Percentiles rank a stretch among this genome's conserved stretches.
Conservation (phyloP, 2,329 filamentous ascomycete genomes). For the Leptodontidium sp. region DNA sequence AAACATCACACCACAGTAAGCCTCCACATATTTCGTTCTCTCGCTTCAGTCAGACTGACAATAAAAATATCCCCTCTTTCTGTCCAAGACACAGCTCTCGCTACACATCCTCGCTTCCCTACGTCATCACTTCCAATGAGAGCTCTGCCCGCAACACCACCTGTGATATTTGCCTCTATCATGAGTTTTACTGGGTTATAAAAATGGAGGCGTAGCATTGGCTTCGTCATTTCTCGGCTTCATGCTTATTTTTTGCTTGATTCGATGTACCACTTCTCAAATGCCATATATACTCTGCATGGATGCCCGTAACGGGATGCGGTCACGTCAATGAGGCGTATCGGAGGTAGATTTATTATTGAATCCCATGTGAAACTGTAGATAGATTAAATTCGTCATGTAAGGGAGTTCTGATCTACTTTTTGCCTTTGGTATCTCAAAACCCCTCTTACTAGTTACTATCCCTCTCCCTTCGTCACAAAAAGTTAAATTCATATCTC, state of each 20-base stretch:
- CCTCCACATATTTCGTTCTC: neutral
- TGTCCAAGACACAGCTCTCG: neutral
- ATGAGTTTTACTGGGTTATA: neutral
- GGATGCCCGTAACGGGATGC: neutral
- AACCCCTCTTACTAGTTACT: neutral
- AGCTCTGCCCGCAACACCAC: slow-evolving; percentile 1
- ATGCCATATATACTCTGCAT: neutral
- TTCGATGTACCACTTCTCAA: neutral
- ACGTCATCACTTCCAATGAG: slow-evolving; percentile 5
- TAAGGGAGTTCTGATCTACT: neutral
- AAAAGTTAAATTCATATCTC: neutral
- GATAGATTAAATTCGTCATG: neutral
- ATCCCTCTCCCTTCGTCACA: neutral
- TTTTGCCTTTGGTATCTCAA: neutral
- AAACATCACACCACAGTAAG: no score
- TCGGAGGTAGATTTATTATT: neutral
- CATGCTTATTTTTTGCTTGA: neutral
- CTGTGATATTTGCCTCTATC: neutral
- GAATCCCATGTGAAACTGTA: neutral
- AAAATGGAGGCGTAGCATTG: neutral
- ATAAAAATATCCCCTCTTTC: neutral
- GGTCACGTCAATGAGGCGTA: slow-evolving; percentile 11
- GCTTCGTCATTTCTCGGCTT: neutral
- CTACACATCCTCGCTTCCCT: slow-evolving; percentile 14
- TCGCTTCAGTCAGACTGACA: slow-evolving; percentile 11